These are phyloP conservation scores for Botryobasidium botryosum DNA, from an alignment of 768 basidiomycete genomes.

Conservation along the genomic window DNA sequence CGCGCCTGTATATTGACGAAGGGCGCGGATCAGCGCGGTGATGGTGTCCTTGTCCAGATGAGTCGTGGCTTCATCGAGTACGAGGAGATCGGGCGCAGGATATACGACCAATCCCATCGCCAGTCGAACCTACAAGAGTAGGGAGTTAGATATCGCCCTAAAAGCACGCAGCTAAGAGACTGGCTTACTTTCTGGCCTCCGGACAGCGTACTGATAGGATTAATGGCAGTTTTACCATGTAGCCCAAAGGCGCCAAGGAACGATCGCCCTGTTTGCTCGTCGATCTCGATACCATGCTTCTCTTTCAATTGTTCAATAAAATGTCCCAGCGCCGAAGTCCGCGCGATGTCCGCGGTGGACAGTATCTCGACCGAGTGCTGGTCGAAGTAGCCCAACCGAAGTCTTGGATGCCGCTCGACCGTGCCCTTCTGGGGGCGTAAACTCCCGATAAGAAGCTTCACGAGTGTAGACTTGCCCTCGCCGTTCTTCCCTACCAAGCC, in stretches of 20 bases:
- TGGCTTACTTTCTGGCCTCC: constrained; percentile 36
- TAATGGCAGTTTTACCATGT: constrained; percentile 27
- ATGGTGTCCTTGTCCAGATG: constrained; percentile 50
- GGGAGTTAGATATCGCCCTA: too few species aligned
- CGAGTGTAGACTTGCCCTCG: constrained; percentile 40
- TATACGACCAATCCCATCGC: constrained; percentile 40
- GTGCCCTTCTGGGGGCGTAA: constrained; percentile 30
- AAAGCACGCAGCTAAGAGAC: too few species aligned
- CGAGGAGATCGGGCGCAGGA: constrained; percentile 34
- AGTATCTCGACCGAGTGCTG: constrained; percentile 46
- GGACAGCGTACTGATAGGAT: constrained; percentile 29
- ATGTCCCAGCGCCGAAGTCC: constrained; percentile 19
- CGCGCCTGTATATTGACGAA: constrained; percentile 36
- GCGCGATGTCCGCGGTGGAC: constrained; percentile 18
- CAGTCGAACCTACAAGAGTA: constrained; percentile 37
- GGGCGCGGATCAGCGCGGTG: constrained; percentile 33
- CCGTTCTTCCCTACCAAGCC: constrained; percentile 37
- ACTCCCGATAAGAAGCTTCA: constrained; percentile 20
- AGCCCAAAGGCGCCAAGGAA: constrained; percentile 31
- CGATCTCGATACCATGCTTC: constrained; percentile 12
- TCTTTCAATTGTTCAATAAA: constrained; percentile 15
- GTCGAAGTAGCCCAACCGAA: constrained; percentile 41
- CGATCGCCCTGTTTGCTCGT: constrained; percentile 26
- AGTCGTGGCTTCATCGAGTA: constrained; percentile 43
- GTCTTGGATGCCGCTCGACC: constrained; percentile 34